Base-by-base conservation (phyloP, 768 basidiomycete species). In the Boletus subcaerulescens region DNA sequence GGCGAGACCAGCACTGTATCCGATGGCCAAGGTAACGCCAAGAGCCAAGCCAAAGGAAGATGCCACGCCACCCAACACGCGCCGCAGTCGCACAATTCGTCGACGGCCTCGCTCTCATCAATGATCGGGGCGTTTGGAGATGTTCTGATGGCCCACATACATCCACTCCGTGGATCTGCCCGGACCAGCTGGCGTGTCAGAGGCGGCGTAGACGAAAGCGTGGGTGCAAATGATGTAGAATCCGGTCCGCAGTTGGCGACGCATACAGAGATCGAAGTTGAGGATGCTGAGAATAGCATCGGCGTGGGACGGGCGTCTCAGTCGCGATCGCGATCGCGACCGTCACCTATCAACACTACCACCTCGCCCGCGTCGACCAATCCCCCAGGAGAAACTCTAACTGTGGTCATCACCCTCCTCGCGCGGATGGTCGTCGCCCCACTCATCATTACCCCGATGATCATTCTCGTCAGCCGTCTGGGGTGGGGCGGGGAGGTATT, bases 351-450 rank as follows among this genome's bases (percentile, higher is more conserved):
- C 22, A 22, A 22, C 22, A 22, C 22, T 4, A 13, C 33, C 18
- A 20, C 39, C 18, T 18, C 39, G 11, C 15, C 39, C 3, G 22
- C 48, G 5, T 32, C 32, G 5, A 29, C 68, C 67, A 53, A 35
- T 26, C 55, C 50, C 3, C 76, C 77, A 1, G 92, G 92, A 3
- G 93, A 97, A 77, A 84, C 85, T 29, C 83, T 79, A 66, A 94
- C 94, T 3, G 84, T 98, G 15, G 66, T 87, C n/a, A 80, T 98
- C 14, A 82, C 92, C 3, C 82, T 98, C n/a, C 39, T 87, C 14
- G 80, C 88, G 42, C 75, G 95, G 60, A 98, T 98, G 96, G 67
- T 98, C 29, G 66, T 98, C 58, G 88, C 90, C 6, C 94, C 95
- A 1, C 41, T 86, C 43, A 41, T 93, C 3, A 72, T 96, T 40